Evolutionary conservation across 495 filamentous ascomycete genomes (phyloP).

Genomic region (Thozetella sp.): DNA sequence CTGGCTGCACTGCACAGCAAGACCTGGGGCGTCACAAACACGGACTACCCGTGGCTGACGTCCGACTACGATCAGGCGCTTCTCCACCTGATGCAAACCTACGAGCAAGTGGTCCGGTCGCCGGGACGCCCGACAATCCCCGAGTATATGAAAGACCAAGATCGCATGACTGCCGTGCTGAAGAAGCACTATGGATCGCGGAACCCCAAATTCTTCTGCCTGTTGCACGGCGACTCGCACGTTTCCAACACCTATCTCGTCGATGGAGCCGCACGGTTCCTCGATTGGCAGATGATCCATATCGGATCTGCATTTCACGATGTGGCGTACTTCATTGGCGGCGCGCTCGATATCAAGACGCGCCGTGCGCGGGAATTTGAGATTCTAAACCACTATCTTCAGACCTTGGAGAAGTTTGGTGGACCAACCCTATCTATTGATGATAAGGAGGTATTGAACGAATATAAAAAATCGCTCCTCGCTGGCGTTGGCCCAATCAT

Average conservation of each 20-base stretch:
- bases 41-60: conserved; percentile 25
- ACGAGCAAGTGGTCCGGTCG: conserved; percentile 19
- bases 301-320: conserved; percentile 33
- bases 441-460: conserved; percentile 20
- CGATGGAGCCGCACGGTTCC: conserved; percentile 22
- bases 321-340: conserved; percentile 25
- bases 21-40: conserved; percentile 27
- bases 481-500: conserved; percentile 27
- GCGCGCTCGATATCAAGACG: conserved; percentile 24
- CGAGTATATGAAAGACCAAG: conserved; percentile 17
- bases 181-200: conserved; percentile 27
- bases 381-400: conserved; percentile 28
- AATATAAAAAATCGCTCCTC: conserved; percentile 28
- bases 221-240: conserved; percentile 28
- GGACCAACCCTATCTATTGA: conserved; percentile 14
- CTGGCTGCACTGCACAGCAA: conserved; percentile 29
- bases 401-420: conserved; percentile 16
- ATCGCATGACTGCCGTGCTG: conserved; percentile 22
- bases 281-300: conserved; percentile 32
- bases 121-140: conserved; percentile 22
- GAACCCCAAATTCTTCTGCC: conserved; percentile 27
- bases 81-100: conserved; percentile 5
- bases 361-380: conserved; percentile 28
- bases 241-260: conserved; percentile 25
- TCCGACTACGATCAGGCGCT: conserved; percentile 5